Percentiles rank a stretch among this genome's conserved stretches.
These are phyloP conservation scores for Hanseniaspora lachancei DNA, from an alignment of 805 yeast species.

Conservation along the genomic window DNA sequence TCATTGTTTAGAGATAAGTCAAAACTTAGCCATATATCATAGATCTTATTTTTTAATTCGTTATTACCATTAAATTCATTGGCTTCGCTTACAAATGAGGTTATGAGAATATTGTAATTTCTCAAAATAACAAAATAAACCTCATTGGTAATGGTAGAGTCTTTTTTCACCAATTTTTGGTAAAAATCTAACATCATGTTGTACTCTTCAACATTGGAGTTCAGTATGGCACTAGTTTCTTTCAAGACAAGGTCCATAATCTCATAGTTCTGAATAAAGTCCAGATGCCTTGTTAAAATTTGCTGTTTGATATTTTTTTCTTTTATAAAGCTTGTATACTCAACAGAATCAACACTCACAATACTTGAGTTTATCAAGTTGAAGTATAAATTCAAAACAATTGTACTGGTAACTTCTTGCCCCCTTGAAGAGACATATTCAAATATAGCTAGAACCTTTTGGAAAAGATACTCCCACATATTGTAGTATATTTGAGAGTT, in stretches of 20 bases:
- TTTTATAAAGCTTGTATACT: background rate
- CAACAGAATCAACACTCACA: background rate
- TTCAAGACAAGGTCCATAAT: slow-evolving; percentile 1
- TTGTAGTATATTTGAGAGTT: background rate
- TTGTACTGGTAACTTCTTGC: background rate
- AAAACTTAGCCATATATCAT: slow-evolving; percentile 6
- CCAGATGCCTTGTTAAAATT: background rate
- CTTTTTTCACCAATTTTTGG: background rate
- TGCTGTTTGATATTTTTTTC: background rate
- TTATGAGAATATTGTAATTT: background rate
- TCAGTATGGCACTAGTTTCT: background rate
- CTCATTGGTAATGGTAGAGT: background rate
- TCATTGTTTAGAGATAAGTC: slow-evolving; percentile 9
- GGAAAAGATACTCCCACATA: background rate
- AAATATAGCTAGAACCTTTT: background rate
- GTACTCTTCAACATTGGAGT: background rate
- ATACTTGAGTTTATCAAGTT: slow-evolving; percentile 3
- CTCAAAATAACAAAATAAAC: background rate
- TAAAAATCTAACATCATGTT: background rate
- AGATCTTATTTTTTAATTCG: background rate
- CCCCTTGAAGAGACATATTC: background rate
- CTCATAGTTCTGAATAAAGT: background rate
- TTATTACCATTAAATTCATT: background rate
- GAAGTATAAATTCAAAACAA: background rate
- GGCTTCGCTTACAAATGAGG: background rate